Evolutionary conservation across 805 yeast species (phyloP).

Genomic region (Saccharomyces eubayanus): DNA sequence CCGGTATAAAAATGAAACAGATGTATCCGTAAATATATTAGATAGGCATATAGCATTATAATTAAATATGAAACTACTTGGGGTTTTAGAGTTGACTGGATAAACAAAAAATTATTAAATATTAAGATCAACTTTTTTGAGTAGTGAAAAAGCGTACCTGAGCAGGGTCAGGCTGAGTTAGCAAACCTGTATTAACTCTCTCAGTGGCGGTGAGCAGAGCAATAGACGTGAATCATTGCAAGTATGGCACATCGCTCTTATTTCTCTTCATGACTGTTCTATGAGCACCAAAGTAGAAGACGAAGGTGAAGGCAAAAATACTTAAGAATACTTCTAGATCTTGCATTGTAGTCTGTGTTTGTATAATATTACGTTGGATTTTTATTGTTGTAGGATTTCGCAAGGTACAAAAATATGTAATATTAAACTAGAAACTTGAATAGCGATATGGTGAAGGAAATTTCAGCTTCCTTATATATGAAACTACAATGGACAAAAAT

Average conservation of each 20-base stretch:
- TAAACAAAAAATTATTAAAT: not conserved
- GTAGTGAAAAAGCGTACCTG: not conserved
- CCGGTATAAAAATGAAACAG: not conserved
- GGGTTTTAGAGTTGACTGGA: not conserved
- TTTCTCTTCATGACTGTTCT: constrained; percentile 22
- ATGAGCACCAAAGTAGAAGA: constrained; percentile 22
- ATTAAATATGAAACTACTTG: not conserved
- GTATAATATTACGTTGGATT: not conserved
- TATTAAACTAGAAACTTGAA: not conserved
- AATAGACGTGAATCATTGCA: constrained; percentile 8
- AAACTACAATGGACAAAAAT: not conserved
- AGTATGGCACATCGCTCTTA: constrained; percentile 21
- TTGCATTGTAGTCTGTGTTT: constrained; percentile 13
- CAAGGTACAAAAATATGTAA: not conserved
- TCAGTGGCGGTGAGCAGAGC: not conserved
- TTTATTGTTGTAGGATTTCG: not conserved
- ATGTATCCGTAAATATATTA: not conserved
- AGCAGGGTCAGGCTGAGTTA: not conserved
- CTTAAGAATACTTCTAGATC: constrained; percentile 22
- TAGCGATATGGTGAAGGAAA: not conserved
- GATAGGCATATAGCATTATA: not conserved
- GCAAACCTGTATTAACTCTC: not conserved
- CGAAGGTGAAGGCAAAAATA: constrained; percentile 19
- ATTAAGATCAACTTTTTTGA: not conserved
- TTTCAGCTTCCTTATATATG: not conserved